Conservation (phyloP, 768 basidiomycete genomes). For the Rhodotorula toruloides region DNA sequence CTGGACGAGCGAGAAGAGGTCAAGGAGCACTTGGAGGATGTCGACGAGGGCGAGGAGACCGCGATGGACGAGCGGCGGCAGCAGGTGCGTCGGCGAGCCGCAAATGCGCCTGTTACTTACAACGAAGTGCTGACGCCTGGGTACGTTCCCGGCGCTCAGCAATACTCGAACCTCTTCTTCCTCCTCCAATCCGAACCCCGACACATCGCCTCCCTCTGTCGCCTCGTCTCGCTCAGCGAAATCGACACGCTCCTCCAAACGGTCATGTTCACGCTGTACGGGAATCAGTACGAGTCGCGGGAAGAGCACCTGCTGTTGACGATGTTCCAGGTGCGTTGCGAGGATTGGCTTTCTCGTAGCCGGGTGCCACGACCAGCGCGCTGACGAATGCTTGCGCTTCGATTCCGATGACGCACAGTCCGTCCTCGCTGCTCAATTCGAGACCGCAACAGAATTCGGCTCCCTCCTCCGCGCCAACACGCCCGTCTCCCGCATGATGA, state of each 20-base stretch:
- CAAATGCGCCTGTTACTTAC: too few relatives aligned
- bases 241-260: constrained; percentile 99
- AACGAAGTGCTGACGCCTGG: too few relatives aligned
- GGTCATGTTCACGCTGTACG: constrained; percentile 99
- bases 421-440: constrained; percentile 96
- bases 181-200: constrained; percentile 95
- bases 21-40: constrained; percentile 75
- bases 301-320: constrained; percentile 97
- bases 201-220: constrained; percentile 91
- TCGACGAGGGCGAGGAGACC: constrained; percentile 83
- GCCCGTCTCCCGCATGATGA: constrained; percentile 99
- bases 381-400: neutral
- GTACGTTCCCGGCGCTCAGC: too few relatives aligned
- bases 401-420: too few relatives aligned
- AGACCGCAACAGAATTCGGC: constrained; percentile 98
- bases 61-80: constrained; percentile 91
- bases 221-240: constrained; percentile 90
- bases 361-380: neutral
- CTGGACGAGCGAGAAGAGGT: constrained; percentile 41
- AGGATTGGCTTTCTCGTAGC: neutral
- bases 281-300: constrained; percentile 96
- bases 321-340: constrained; percentile 71
- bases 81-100: constrained; percentile 42
- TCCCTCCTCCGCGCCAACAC: constrained; percentile 97
- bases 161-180: constrained; percentile 98